Percentiles rank a stretch among this genome's conserved stretches.
Conservation (phyloP, 2,329 filamentous ascomycete genomes). For the Akanthomyces muscarius region DNA sequence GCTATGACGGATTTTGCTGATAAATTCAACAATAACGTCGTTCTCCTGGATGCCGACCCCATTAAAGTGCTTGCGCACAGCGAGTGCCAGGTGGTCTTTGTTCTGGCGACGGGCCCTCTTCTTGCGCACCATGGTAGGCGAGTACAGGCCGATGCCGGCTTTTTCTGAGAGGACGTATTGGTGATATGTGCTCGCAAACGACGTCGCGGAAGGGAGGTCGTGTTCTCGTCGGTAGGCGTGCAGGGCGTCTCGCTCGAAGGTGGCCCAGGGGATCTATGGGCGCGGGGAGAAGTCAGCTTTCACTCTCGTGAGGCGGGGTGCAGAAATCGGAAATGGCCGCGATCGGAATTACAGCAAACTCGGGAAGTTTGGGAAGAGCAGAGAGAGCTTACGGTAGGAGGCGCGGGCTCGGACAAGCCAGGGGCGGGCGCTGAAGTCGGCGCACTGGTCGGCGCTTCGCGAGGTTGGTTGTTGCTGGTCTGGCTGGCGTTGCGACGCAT, state of each 20-base stretch:
- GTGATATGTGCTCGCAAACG: conserved; percentile 63
- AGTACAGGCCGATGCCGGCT: conserved; percentile 64
- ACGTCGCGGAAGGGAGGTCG: conserved; percentile 64
- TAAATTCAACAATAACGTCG: conserved; percentile 75
- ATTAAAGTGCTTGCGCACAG: conserved; percentile 81
- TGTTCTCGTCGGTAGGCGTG: conserved; percentile 74
- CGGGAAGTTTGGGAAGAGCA: conserved; percentile 1
- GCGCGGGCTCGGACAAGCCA: conserved; percentile 27
- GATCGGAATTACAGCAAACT: conserved; percentile 5
- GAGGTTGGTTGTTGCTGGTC: conserved; percentile 42
- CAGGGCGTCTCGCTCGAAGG: conserved; percentile 63
- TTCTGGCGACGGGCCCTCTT: conserved; percentile 62
- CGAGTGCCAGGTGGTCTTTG: conserved; percentile 67
- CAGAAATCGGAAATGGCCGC: conserved; percentile 8
- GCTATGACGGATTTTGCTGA: conserved; percentile 59
- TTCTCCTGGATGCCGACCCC: conserved; percentile 73
- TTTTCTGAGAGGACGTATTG: conserved; percentile 58
- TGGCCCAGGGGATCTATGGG: conserved; percentile 59
- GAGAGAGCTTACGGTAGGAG: conserved; percentile 32
- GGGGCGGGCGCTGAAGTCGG: conserved; percentile 31
- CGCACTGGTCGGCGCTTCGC: conserved; percentile 40
- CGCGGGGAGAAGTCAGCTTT: conserved; percentile 1
- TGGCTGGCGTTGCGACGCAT: conserved; percentile 53
- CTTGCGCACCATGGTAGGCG: conserved; percentile 69
- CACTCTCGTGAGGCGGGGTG: not conserved